A percentile compares a stretch with the other conserved stretches of the same genome.
phyloP scores from a whole-genome alignment of 2,329 filamentous ascomycete species.

The Saccharata proteae region DNA sequence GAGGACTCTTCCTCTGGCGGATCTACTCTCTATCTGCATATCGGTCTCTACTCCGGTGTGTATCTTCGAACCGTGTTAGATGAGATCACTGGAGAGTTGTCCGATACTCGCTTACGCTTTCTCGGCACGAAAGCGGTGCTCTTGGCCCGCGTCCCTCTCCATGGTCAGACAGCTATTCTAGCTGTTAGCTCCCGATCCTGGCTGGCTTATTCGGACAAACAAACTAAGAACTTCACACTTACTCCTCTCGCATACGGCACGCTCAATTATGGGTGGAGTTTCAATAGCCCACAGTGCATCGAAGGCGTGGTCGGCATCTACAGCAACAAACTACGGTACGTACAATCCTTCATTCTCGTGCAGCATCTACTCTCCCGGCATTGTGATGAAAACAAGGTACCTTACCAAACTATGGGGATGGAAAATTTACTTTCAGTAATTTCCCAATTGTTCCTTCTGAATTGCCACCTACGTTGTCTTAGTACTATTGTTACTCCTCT shows the following conservation, averaged over 20 bases:
- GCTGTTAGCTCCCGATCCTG: constrained; percentile 89
- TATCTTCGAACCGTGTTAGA: constrained; percentile 92
- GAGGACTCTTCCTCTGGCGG: constrained; percentile 83
- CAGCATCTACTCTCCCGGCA: too few relatives aligned
- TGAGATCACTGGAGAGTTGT: constrained; percentile 88
- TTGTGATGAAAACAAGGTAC: constrained; percentile 54
- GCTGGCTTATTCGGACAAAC: constrained; percentile 84
- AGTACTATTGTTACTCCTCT: constrained; percentile 5
- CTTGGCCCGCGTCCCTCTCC: constrained; percentile 81
- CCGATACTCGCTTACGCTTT: constrained; percentile 89
- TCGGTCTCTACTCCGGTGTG: constrained; percentile 88
- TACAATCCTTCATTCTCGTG: constrained; percentile 20
- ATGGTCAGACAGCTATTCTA: constrained; percentile 72
- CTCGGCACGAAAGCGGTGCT: constrained; percentile 82
- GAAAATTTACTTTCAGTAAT: constrained; percentile 32
- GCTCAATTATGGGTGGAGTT: constrained; percentile 91
- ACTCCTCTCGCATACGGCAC: constrained; percentile 82
- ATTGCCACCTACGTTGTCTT: constrained; percentile 18
- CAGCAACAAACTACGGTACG: constrained; percentile 74
- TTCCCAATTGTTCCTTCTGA: constrained; percentile 99
- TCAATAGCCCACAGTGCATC: constrained; percentile 85
- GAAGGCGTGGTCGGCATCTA: constrained; percentile 93
- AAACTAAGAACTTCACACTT: constrained; percentile 79
- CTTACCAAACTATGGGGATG: constrained; percentile 31
- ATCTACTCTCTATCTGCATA: constrained; percentile 84